Evolutionary conservation across 352 stramenopile species (phyloP), one percentile per base, ranked within the genome.

Genomic region (Phytopythium oedochilum): DNA sequence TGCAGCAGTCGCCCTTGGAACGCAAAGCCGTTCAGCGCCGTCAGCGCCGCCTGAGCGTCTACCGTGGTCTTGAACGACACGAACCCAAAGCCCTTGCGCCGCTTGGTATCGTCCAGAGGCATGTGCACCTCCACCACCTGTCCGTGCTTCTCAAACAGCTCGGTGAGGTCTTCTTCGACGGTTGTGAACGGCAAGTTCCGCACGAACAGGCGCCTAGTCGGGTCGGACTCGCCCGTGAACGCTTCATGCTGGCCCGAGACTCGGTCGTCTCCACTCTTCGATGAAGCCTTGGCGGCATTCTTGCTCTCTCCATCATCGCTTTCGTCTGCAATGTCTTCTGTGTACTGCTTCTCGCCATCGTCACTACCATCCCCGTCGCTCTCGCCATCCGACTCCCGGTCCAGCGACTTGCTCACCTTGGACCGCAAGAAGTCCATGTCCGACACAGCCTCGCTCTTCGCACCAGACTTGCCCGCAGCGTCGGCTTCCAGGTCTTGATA

Each of bases 81-180:
- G 69, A 99, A 99, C 14, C 86, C 96, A 76, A 98, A 99, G 43
- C 97, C 97, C 59, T 99, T 99, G 47, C 94, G 94, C 36, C 90
- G 80, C 64, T 96, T 93, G 17, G 86, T 90, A 53, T 98, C 94
- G 78, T 99, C 96, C 47, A 99, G 76, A 28, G 96, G 96, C 67
- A 99, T 96, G 62, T 99, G 96, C 55, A 98, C 91, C 49, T 98
- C 90, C 6, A 78, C 60, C 20, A 99, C 70, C 40, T 68, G 70
- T 25, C 96, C 96, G 64, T 92, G 97, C 14, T 70, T 55, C 10
- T 73, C 83, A 60, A 98, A 99, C 43, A 96, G 69, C 47, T 96
- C 80, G 53, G 82, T 80, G 11, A 99, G 64, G 55, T 99, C 96
- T 56, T 99, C 96, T 66, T 99, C 96, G 12, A 96, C 97, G 2